phyloP scores from a whole-genome alignment of 768 basidiomycete species.

The Lactarius sanguifluus region DNA sequence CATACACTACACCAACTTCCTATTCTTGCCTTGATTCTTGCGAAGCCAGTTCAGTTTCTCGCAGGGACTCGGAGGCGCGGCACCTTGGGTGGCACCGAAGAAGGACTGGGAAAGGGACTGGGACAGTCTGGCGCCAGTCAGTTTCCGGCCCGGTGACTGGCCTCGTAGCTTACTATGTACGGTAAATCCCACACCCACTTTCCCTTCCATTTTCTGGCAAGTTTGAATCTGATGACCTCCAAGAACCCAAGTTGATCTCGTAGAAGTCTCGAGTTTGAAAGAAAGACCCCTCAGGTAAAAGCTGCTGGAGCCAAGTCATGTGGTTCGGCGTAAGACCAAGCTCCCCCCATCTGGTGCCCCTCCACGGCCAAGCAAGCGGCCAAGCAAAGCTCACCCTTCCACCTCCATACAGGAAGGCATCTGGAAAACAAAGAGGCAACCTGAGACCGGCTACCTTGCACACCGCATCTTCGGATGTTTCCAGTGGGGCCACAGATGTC shows the following conservation, averaged over 20 bases:
- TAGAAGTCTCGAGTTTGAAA: constrained; percentile 19
- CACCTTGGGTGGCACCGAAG: too few relatives aligned
- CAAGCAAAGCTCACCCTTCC: constrained; percentile 14
- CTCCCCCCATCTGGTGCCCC: neutral
- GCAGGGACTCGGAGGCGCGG: too few relatives aligned
- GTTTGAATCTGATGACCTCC: neutral
- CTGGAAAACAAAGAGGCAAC: neutral
- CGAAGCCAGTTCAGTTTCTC: too few relatives aligned
- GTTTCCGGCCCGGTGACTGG: too few relatives aligned
- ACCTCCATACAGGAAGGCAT: constrained; percentile 5
- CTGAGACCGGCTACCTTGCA: neutral
- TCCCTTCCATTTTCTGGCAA: constrained; percentile 25
- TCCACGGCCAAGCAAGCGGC: constrained; percentile 2
- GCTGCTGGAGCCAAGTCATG: constrained; percentile 13
- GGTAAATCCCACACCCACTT: too few relatives aligned
- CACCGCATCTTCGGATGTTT: neutral
- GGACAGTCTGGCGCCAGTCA: too few relatives aligned
- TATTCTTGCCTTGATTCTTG: too few relatives aligned
- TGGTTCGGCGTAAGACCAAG: constrained; percentile 12
- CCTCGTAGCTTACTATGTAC: too few relatives aligned
- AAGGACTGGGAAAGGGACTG: too few relatives aligned
- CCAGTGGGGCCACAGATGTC: constrained; percentile 14
- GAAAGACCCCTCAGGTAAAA: constrained; percentile 20
- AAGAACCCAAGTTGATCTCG: neutral
- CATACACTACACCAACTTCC: too few relatives aligned